Conservation (phyloP, 225 moss, liverwort and hornwort species). For the Physcomitrium patens region DNA sequence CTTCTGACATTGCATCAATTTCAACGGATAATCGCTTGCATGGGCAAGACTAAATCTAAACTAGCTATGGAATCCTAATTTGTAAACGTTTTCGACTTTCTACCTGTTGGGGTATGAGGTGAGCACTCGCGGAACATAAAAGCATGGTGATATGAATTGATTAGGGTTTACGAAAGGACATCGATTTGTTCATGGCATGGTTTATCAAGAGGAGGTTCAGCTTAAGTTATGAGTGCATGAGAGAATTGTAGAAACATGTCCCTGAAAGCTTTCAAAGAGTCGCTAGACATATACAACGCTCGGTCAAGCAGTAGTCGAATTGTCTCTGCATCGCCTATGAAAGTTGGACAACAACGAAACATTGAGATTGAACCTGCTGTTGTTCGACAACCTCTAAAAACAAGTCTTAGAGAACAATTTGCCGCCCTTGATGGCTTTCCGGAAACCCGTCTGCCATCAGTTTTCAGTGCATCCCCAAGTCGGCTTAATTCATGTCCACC, state of each 20-base stretch:
- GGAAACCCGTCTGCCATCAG: constrained; percentile 18
- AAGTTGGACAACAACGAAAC: background rate
- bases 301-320: constrained; percentile 26
- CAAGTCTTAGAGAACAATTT: constrained; percentile 61
- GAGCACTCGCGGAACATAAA: background rate
- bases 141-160: background rate
- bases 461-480: constrained; percentile 7
- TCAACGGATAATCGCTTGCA: no score
- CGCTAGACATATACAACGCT: constrained; percentile 41
- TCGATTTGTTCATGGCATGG: background rate
- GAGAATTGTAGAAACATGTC: constrained; percentile 52
- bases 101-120: no score
- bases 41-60: no score
- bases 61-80: no score
- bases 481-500: constrained; percentile 2
- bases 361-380: constrained; percentile 24
- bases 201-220: constrained; percentile 4
- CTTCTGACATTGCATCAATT: no score
- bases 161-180: constrained; percentile 29
- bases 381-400: constrained; percentile 56
- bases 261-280: constrained; percentile 69
- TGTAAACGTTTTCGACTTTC: no score
- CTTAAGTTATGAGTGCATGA: constrained; percentile 22
- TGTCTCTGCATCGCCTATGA: constrained; percentile 24
- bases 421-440: constrained; percentile 36